phyloP scores from a whole-genome alignment of 208 protist genomes.

The Trypanosoma lewisi region DNA sequence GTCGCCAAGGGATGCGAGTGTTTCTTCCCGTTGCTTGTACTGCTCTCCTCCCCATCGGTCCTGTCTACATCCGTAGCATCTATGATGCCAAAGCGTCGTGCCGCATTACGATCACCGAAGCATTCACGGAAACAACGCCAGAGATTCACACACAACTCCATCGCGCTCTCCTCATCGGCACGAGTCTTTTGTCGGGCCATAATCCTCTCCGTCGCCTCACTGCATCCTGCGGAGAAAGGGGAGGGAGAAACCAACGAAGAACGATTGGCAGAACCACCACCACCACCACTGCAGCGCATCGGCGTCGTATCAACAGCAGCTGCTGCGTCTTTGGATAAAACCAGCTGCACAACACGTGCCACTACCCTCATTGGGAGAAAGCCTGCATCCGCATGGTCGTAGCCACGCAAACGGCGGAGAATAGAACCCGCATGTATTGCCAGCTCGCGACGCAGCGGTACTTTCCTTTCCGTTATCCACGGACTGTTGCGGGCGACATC shows the following conservation, averaged over 20 bases:
- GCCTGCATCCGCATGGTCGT: conserved; percentile 49
- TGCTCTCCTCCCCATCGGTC: background rate
- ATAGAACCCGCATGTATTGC: conserved; percentile 37
- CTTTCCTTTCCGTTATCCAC: background rate
- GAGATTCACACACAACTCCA: conserved; percentile 55
- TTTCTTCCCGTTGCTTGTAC: background rate
- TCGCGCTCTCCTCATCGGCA: conserved; percentile 38
- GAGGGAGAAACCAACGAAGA: background rate
- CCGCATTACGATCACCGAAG: conserved; percentile 78
- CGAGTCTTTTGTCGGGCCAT: conserved; percentile 32
- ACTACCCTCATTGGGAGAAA: conserved; percentile 68
- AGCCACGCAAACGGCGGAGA: conserved; percentile 53
- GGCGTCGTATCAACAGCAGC: background rate
- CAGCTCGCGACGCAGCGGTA: conserved; percentile 31
- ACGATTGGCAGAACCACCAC: background rate
- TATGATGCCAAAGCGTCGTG: conserved; percentile 54
- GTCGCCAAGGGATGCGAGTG: conserved; percentile 15
- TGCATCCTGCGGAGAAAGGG: background rate
- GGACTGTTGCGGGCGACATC: background rate
- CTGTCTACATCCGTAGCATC: conserved; percentile 10
- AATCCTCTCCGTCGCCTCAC: conserved; percentile 49
- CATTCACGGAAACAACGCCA: conserved; percentile 59
- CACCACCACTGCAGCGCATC: background rate
- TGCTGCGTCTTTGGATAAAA: background rate
- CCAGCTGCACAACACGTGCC: conserved; percentile 38